phyloP scores from a whole-genome alignment of 2,329 filamentous ascomycete genomes.

The Ascochyta fabae region DNA sequence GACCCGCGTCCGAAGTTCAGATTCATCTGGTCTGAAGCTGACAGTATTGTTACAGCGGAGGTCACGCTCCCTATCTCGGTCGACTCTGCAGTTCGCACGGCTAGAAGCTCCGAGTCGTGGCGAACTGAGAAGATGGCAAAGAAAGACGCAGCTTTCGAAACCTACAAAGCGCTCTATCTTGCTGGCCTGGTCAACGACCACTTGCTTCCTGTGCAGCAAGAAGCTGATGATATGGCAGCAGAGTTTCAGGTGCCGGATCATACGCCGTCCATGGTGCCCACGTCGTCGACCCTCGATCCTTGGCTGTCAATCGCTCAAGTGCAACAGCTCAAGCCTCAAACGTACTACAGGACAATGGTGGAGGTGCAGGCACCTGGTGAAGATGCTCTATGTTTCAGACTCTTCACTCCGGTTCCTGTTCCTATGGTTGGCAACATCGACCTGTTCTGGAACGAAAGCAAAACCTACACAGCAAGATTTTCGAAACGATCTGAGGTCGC shows the following conservation, averaged over 20 bases:
- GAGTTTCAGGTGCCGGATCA: conserved; percentile 36
- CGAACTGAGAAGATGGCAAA: conserved; percentile 72
- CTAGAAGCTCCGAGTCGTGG: conserved; percentile 66
- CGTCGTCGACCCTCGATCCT: conserved; percentile 37
- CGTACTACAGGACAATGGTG: conserved; percentile 31
- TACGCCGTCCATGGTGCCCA: conserved; percentile 35
- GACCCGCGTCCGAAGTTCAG: conserved; percentile 73
- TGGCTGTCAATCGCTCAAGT: conserved; percentile 32
- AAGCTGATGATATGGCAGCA: conserved; percentile 23
- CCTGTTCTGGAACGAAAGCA: conserved; percentile 43
- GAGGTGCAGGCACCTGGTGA: conserved; percentile 20
- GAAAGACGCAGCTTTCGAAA: conserved; percentile 83
- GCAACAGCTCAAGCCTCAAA: conserved; percentile 18
- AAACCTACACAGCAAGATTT: conserved; percentile 25
- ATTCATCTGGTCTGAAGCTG: conserved; percentile 50
- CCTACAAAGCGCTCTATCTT: conserved; percentile 73
- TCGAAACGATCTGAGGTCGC: conserved; percentile 18
- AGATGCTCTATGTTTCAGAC: conserved; percentile 26
- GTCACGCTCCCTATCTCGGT: conserved; percentile 76
- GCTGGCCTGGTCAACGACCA: conserved; percentile 79
- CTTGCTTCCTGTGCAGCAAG: conserved; percentile 67
- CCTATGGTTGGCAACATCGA: conserved; percentile 27
- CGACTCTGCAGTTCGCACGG: conserved; percentile 64
- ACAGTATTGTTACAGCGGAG: conserved; percentile 57
- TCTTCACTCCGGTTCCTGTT: conserved; percentile 31